These are phyloP conservation scores for Myriosclerotinia scirpicola DNA, from an alignment of 2,329 filamentous ascomycete genomes.

Conservation along the genomic window DNA sequence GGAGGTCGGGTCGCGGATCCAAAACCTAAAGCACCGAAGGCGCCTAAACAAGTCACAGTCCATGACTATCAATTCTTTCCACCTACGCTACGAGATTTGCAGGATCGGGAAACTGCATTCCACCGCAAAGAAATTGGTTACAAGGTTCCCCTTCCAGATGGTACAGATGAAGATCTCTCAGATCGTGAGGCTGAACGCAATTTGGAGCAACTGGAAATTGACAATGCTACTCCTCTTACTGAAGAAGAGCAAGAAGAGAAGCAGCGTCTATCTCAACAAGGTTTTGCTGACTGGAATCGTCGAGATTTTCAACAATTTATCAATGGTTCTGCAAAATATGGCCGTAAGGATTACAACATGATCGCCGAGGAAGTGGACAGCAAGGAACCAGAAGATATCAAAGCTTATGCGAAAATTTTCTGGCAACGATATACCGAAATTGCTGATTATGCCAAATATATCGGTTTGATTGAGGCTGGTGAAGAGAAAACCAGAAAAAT, in stretches of 20 bases:
- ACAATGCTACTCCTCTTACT: conserved; percentile 82
- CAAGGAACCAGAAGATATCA: conserved; percentile 82
- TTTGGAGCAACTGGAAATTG: conserved; percentile 87
- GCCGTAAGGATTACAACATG: conserved; percentile 77
- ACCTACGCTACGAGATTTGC: conserved; percentile 75
- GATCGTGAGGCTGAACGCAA: conserved; percentile 86
- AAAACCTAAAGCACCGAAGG: conserved; percentile 93
- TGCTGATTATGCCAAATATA: conserved; percentile 81
- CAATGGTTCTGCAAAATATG: conserved; percentile 91
- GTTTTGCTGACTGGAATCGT: conserved; percentile 93
- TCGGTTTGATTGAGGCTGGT: conserved; percentile 86
- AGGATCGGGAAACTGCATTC: conserved; percentile 93
- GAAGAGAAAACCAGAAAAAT: conserved; percentile 88
- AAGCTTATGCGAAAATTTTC: conserved; percentile 89
- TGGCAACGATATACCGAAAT: conserved; percentile 96
- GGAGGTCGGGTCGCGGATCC: conserved; percentile 75
- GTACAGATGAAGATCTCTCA: conserved; percentile 80
- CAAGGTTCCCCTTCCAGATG: conserved; percentile 86
- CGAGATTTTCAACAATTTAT: conserved; percentile 98
- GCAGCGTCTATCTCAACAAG: conserved; percentile 73
- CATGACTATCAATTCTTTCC: conserved; percentile 99
- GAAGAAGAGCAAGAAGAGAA: conserved; percentile 91
- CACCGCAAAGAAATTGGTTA: conserved; percentile 97
- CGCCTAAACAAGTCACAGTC: conserved; percentile 86
- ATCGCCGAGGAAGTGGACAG: conserved; percentile 90